These are phyloP conservation scores for Globisporangium sylvaticum DNA, from an alignment of 352 stramenopile genomes.

Conservation along the genomic window DNA sequence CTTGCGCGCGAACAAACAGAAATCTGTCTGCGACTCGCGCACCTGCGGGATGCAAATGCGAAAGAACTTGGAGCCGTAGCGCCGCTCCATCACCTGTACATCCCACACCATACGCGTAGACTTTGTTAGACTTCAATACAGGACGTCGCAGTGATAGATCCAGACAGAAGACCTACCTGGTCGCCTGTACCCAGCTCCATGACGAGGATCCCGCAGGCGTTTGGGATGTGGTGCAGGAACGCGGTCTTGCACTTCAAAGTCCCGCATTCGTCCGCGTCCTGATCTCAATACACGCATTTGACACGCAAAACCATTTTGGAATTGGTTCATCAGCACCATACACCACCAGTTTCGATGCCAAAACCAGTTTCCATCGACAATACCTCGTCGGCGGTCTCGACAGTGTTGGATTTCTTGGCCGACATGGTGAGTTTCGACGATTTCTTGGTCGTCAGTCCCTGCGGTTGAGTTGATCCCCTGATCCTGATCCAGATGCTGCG, in stretches of 20 bases:
- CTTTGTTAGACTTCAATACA: neutral
- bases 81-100: constrained; percentile 31
- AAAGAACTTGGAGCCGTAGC: constrained; percentile 71
- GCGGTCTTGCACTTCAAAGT: constrained; percentile 35
- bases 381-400: constrained; percentile 20
- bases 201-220: constrained; percentile 51
- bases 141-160: neutral
- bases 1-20: constrained; percentile 76
- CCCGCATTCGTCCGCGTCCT: constrained; percentile 26
- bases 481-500: neutral
- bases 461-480: neutral
- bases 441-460: constrained; percentile 6
- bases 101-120: neutral
- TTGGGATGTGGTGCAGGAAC: constrained; percentile 65
- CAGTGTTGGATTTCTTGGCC: constrained; percentile 19
- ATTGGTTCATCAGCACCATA: neutral
- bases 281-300: neutral
- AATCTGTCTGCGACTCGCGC: constrained; percentile 60
- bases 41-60: constrained; percentile 75
- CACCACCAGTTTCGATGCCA: neutral
- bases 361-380: neutral
- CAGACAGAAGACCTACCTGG: constrained; percentile 25
- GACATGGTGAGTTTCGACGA: constrained; percentile 18
- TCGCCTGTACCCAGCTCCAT: constrained; percentile 56
- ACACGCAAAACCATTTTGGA: too few relatives aligned